Conservation (phyloP, 805 yeast species). For the Debaryomyces tyrocola region DNA sequence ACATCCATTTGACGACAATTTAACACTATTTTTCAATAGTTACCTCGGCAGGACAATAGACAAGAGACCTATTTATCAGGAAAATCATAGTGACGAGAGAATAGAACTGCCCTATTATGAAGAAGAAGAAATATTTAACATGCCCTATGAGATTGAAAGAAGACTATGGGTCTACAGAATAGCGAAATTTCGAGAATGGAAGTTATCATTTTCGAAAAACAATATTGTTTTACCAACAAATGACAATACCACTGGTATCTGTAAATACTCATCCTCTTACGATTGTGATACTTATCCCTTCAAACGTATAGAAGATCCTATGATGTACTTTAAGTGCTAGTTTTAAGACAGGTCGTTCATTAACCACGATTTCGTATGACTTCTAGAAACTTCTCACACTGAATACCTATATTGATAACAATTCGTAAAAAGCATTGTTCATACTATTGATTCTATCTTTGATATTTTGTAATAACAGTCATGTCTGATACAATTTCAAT, state of each 20-base stretch:
- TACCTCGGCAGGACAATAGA: neutral
- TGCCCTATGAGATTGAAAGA: neutral
- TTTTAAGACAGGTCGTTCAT: neutral
- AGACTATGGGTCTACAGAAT: neutral
- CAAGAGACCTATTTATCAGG: too few species aligned
- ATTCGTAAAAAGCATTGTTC: neutral
- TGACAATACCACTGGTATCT: neutral
- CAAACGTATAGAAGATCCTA: neutral
- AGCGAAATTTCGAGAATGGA: neutral
- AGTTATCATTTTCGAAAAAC: neutral
- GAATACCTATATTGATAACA: conserved; percentile 1
- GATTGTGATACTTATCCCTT: neutral
- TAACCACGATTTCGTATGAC: neutral
- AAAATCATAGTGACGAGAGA: too few species aligned
- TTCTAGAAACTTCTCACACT: conserved; percentile 3
- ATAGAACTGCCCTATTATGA: too few species aligned
- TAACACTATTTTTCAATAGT: neutral
- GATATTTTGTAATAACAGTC: neutral
- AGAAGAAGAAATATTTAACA: neutral
- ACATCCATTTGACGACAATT: neutral
- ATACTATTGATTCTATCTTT: neutral
- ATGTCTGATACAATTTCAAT: conserved; percentile 31
- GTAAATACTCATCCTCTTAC: neutral
- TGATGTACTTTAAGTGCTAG: neutral
- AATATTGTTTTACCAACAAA: too few species aligned